Evolutionary conservation across 345 rosid species (phyloP), one percentile per base, ranked within the genome.

Genomic region (Salix viminalis): DNA sequence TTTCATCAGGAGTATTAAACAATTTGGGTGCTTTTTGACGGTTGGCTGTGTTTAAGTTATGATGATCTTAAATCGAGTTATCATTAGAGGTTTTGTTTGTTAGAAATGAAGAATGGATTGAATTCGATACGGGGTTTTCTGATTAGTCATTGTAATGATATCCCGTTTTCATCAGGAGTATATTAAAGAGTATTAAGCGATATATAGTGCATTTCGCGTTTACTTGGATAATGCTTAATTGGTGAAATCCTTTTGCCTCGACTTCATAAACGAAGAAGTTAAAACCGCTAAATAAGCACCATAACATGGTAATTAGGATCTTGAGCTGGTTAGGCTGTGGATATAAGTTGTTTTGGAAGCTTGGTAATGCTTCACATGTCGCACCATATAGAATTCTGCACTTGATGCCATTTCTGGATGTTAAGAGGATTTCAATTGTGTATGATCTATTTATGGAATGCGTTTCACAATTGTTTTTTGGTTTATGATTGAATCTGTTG

Each of bases 31-130:
- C 14, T n/a, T 37, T 56, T 77, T 66, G 30, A 14, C 18, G 24
- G n/a, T 75, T 62, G 79, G 34, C 39, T 77, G 78, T 65, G 26
- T n/a, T 9, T 11, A 56, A n/a, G 62, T n/a, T 56, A 10, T 56
- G 62, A 56, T 8, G 65, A n/a, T 70, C 62, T 18, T 58, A 36
- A 39, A 28, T 73, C 32, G 7, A 26, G 23, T 61, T 65, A 69
- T 16, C 26, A 18, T 56, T 34, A 13, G 66, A 16, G 66, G 19
- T 13, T 52, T 65, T 36, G 21, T 67, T 10, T 24, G 67, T 16
- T 54, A 44, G 39, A 56, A 16, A 48, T 70, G 61, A 19, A 48
- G 46, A 75, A 62, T 66, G 14, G 19, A 18, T 23, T 41, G 48
- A 21, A 48, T 19, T n/a, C 32, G 19, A 54, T 18, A 42, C 15